A percentile compares a stretch with the other conserved stretches of the same genome.
These are phyloP conservation scores for Penicillium sp. DNA, from an alignment of 2,329 filamentous ascomycete species.

Conservation along the genomic window DNA sequence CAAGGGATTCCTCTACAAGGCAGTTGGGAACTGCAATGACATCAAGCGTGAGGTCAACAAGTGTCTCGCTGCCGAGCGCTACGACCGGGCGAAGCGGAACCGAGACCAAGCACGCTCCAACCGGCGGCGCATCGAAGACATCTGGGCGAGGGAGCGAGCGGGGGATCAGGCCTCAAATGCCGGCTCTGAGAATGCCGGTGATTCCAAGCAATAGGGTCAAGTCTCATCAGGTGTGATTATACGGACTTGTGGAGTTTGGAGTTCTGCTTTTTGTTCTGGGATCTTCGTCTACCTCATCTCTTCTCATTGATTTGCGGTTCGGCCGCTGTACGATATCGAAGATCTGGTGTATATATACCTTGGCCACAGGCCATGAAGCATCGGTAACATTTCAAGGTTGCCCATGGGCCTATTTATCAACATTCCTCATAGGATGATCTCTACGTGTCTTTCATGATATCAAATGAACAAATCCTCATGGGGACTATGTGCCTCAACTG, in stretches of 20 bases:
- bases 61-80: slow-evolving; percentile 77
- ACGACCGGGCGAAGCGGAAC: slow-evolving; percentile 75
- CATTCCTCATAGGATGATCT: background rate
- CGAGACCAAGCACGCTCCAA: slow-evolving; percentile 68
- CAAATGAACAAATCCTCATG: background rate
- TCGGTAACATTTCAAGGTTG: background rate
- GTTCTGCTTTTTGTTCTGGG: slow-evolving; percentile 8
- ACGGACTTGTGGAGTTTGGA: slow-evolving; percentile 10
- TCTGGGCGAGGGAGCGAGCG: slow-evolving; percentile 64
- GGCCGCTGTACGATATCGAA: slow-evolving; percentile 12
- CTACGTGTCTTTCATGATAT: background rate
- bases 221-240: background rate
- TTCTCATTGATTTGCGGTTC: background rate
- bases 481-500: background rate
- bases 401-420: background rate
- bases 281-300: slow-evolving; percentile 4
- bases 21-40: slow-evolving; percentile 83
- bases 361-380: background rate
- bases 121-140: slow-evolving; percentile 69
- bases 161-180: slow-evolving; percentile 17
- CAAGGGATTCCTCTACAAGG: slow-evolving; percentile 87
- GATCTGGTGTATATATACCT: slow-evolving; percentile 6
- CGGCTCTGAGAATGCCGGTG: background rate
- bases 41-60: slow-evolving; percentile 80
- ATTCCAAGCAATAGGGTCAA: slow-evolving; percentile 17